Evolutionary conservation across 2,329 filamentous ascomycete genomes (phyloP).

Genomic region (Phyllachora maydis): DNA sequence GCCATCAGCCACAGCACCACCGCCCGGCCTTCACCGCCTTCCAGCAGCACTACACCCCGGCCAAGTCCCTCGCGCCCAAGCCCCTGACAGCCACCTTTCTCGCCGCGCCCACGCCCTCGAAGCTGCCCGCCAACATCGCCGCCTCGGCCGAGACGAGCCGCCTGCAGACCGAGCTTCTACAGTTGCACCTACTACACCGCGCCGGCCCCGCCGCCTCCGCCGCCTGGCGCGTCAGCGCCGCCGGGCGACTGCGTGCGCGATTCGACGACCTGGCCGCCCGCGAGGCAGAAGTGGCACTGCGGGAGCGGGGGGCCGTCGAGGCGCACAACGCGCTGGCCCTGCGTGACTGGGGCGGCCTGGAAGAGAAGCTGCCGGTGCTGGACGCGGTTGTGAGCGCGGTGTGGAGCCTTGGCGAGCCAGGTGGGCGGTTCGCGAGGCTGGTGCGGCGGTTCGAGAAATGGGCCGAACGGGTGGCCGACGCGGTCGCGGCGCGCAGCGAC

Average conservation of each 20-base stretch:
- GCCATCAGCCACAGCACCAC: no score
- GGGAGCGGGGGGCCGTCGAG: slow-evolving; percentile 23
- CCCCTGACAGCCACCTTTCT: slow-evolving; percentile 36
- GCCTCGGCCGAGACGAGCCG: slow-evolving; percentile 34
- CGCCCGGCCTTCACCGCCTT: slow-evolving; percentile 38
- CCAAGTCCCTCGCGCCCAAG: slow-evolving; percentile 38
- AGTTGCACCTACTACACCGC: slow-evolving; percentile 42
- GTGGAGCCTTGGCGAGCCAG: slow-evolving; percentile 33
- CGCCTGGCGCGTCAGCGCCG: slow-evolving; percentile 36
- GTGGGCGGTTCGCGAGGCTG: slow-evolving; percentile 32
- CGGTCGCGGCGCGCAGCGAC: not conserved
- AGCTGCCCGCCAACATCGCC: slow-evolving; percentile 37
- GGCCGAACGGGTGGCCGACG: slow-evolving; percentile 20
- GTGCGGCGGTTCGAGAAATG: slow-evolving; percentile 39
- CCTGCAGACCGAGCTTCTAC: slow-evolving; percentile 43
- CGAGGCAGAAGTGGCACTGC: slow-evolving; percentile 12
- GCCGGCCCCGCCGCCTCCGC: slow-evolving; percentile 20
- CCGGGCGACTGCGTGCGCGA: slow-evolving; percentile 19
- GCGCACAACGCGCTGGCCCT: slow-evolving; percentile 29
- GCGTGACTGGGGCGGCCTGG: slow-evolving; percentile 27
- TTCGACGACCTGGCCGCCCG: slow-evolving; percentile 18
- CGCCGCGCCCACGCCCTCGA: slow-evolving; percentile 38
- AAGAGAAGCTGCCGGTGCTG: slow-evolving; percentile 34
- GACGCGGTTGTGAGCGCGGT: slow-evolving; percentile 34
- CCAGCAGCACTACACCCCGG: slow-evolving; percentile 48